phyloP scores from a whole-genome alignment of 352 stramenopile genomes.

The Phytophthora pluvialis region DNA sequence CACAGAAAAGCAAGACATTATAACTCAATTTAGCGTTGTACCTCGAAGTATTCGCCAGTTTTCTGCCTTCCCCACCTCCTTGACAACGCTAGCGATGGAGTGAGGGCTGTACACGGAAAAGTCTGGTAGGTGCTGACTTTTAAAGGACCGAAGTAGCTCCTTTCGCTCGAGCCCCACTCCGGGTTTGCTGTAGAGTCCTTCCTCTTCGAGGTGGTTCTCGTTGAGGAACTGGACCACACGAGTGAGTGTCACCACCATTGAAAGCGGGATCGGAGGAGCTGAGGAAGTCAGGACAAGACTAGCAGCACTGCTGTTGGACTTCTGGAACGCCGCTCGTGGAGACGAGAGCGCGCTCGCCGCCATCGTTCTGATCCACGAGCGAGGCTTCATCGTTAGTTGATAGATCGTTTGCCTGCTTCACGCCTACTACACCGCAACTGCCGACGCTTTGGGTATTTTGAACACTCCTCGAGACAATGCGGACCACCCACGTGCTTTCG shows the following conservation, averaged over 20 bases:
- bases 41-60: not conserved
- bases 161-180: slow-evolving; percentile 30
- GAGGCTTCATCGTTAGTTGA: slow-evolving; percentile 28
- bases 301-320: slow-evolving; percentile 17
- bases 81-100: slow-evolving; percentile 50
- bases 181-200: slow-evolving; percentile 57
- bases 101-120: slow-evolving; percentile 50
- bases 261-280: slow-evolving; percentile 35
- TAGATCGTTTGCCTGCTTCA: not conserved
- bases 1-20: not conserved
- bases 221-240: slow-evolving; percentile 58
- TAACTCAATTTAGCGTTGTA: too few relatives aligned
- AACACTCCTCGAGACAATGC: too few relatives aligned
- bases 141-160: slow-evolving; percentile 34
- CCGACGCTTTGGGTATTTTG: slow-evolving; percentile 23
- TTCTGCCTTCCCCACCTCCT: slow-evolving; percentile 39
- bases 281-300: not conserved
- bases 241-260: slow-evolving; percentile 39
- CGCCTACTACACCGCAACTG: slow-evolving; percentile 13
- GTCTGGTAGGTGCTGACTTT: slow-evolving; percentile 34
- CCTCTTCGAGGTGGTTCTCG: slow-evolving; percentile 47
- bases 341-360: slow-evolving; percentile 27
- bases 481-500: not conserved
- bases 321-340: slow-evolving; percentile 25
- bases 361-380: slow-evolving; percentile 36